phyloP scores from a whole-genome alignment of 1,284 basidiomycete genomes.

The Coriolopsis trogii region DNA sequence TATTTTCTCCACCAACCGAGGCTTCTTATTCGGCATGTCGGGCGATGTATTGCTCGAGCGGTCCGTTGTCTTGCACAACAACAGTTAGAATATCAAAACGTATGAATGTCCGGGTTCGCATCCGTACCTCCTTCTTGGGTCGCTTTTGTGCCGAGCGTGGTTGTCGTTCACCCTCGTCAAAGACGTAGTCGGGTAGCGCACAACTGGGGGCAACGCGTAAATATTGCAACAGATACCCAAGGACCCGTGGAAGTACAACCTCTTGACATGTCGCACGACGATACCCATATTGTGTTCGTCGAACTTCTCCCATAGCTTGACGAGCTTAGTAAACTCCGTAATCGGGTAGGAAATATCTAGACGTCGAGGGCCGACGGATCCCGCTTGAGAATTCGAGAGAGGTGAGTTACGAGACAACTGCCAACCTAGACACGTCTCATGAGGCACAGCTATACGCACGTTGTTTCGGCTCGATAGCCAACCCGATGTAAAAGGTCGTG shows the following conservation, averaged over 20 bases:
- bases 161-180: slow-evolving; percentile 79
- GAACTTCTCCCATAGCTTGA: slow-evolving; percentile 96
- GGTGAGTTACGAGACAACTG: slow-evolving; percentile 12
- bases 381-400: slow-evolving; percentile 48
- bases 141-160: slow-evolving; percentile 64
- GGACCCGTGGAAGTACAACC: slow-evolving; percentile 39
- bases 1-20: slow-evolving; percentile 44
- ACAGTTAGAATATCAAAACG: slow-evolving; percentile 3
- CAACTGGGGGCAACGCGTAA: slow-evolving; percentile 46
- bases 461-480: slow-evolving; percentile 90
- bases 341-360: slow-evolving; percentile 98
- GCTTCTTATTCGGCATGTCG: slow-evolving; percentile 78
- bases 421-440: neutral
- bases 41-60: slow-evolving; percentile 67
- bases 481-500: slow-evolving; percentile 96
- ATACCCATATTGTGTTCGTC: slow-evolving; percentile 95
- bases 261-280: slow-evolving; percentile 91
- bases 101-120: neutral
- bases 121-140: slow-evolving; percentile 78
- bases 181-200: slow-evolving; percentile 80
- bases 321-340: slow-evolving; percentile 93
- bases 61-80: slow-evolving; percentile 51
- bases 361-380: slow-evolving; percentile 71
- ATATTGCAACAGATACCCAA: neutral
- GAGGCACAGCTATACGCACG: slow-evolving; percentile 54